These are phyloP conservation scores for Calocybe gangraenosa DNA, from an alignment of 768 basidiomycete species.

Conservation along the genomic window DNA sequence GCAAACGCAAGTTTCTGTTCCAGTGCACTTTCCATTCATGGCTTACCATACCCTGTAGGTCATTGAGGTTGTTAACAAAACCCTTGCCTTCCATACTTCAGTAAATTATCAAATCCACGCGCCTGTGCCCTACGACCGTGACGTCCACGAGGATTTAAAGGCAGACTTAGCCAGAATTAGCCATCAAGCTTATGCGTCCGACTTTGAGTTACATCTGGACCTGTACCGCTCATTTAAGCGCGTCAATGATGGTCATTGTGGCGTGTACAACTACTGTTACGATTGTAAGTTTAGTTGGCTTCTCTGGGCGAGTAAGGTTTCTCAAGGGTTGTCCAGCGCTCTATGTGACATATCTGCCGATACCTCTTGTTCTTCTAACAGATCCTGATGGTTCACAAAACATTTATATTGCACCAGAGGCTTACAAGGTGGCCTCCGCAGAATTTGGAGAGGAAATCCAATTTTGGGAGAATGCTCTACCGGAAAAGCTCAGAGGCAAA, in stretches of 20 bases:
- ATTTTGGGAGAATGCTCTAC: conserved; percentile 52
- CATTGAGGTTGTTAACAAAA: conserved; percentile 55
- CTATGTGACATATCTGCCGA: conserved; percentile 45
- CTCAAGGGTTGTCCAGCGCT: conserved; percentile 24
- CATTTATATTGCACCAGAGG: conserved; percentile 51
- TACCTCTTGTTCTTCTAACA: conserved; percentile 45
- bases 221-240: conserved; percentile 49
- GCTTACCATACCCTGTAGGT: conserved; percentile 28
- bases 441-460: conserved; percentile 48
- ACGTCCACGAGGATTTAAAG: conserved; percentile 55
- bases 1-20: conserved; percentile 37
- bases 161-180: conserved; percentile 48
- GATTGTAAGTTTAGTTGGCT: conserved; percentile 15
- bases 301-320: background rate
- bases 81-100: conserved; percentile 57
- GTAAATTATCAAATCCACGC: conserved; percentile 57
- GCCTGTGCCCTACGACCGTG: conserved; percentile 44
- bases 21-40: background rate
- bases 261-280: conserved; percentile 52
- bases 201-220: conserved; percentile 54
- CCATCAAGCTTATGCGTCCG: conserved; percentile 39
- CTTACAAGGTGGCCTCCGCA: conserved; percentile 44
- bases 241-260: conserved; percentile 57
- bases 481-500: conserved; percentile 42
- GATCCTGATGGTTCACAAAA: conserved; percentile 38